phyloP scores from a whole-genome alignment of 805 yeast genomes.

The Candida nanaspora region DNA sequence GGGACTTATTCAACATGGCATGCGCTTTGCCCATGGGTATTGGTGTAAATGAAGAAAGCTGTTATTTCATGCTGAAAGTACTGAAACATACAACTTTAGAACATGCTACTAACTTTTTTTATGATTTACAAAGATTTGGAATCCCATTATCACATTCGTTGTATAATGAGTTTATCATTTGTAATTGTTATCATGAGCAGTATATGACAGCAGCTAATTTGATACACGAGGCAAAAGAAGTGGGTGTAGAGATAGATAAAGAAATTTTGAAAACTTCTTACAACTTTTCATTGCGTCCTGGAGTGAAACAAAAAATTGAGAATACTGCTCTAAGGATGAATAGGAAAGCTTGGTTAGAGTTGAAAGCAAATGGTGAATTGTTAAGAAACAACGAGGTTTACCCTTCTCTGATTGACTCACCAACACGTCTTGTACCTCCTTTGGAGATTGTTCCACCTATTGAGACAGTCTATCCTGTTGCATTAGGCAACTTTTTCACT shows the following conservation, averaged over 20 bases:
- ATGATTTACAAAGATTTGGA: slow-evolving; percentile 44
- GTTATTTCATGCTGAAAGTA: slow-evolving; percentile 59
- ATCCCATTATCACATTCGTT: slow-evolving; percentile 46
- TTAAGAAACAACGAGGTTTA: slow-evolving; percentile 20
- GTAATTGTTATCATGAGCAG: slow-evolving; percentile 62
- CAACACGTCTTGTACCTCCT: not conserved
- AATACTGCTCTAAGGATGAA: slow-evolving; percentile 32
- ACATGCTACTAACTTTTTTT: slow-evolving; percentile 58
- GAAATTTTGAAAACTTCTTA: slow-evolving; percentile 41
- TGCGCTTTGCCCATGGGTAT: slow-evolving; percentile 40
- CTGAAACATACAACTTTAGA: slow-evolving; percentile 45
- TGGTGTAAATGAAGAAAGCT: slow-evolving; percentile 57
- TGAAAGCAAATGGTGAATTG: slow-evolving; percentile 25
- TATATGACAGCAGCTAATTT: slow-evolving; percentile 48
- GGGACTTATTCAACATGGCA: slow-evolving; percentile 55
- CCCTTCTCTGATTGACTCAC: slow-evolving; percentile 15
- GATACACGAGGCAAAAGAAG: slow-evolving; percentile 39
- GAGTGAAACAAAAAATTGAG: slow-evolving; percentile 27
- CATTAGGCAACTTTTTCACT: too few species aligned
- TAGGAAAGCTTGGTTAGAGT: slow-evolving; percentile 30
- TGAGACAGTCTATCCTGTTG: not conserved
- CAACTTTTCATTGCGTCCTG: slow-evolving; percentile 35
- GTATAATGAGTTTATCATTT: slow-evolving; percentile 55
- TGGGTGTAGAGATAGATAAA: slow-evolving; percentile 35
- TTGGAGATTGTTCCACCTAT: not conserved